phyloP scores from a whole-genome alignment of 2,329 filamentous ascomycete genomes.

The Hirsutella thompsonii region DNA sequence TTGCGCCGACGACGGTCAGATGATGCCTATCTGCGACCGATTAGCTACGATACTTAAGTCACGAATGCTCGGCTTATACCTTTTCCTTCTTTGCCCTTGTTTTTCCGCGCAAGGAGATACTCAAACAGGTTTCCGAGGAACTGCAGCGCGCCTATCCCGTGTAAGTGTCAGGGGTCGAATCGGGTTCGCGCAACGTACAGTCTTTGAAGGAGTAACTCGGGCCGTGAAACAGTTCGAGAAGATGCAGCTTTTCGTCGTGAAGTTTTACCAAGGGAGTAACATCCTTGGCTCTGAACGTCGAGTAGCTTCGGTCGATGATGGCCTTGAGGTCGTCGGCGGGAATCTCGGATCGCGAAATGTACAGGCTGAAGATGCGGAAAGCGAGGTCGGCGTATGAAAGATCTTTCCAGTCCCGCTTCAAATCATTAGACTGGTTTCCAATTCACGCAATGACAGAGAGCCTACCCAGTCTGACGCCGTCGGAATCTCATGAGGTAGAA shows the following conservation, averaged over 20 bases:
- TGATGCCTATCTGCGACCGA: constrained; percentile 19
- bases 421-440: too few relatives aligned
- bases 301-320: constrained; percentile 76
- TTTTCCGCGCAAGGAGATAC: constrained; percentile 68
- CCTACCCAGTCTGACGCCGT: constrained; percentile 7
- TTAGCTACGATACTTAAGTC: not conserved
- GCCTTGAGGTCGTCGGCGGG: constrained; percentile 65
- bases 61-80: constrained; percentile 13
- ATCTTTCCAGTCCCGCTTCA: constrained; percentile 55
- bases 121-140: constrained; percentile 95
- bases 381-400: constrained; percentile 72
- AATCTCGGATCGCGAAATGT: constrained; percentile 76
- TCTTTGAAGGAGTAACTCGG: constrained; percentile 96
- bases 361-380: constrained; percentile 73
- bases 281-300: constrained; percentile 71
- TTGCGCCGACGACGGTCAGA: constrained; percentile 76
- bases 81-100: constrained; percentile 51
- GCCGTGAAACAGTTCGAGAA: constrained; percentile 92
- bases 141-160: constrained; percentile 60
- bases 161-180: not conserved
- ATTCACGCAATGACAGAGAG: too few relatives aligned
- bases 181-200: constrained; percentile 5
- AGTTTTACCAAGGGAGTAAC: constrained; percentile 72
- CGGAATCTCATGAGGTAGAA: constrained; percentile 76
- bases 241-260: constrained; percentile 54